Conservation (phyloP, 1,284 basidiomycete species). For the Sporisorium sorghi region DNA sequence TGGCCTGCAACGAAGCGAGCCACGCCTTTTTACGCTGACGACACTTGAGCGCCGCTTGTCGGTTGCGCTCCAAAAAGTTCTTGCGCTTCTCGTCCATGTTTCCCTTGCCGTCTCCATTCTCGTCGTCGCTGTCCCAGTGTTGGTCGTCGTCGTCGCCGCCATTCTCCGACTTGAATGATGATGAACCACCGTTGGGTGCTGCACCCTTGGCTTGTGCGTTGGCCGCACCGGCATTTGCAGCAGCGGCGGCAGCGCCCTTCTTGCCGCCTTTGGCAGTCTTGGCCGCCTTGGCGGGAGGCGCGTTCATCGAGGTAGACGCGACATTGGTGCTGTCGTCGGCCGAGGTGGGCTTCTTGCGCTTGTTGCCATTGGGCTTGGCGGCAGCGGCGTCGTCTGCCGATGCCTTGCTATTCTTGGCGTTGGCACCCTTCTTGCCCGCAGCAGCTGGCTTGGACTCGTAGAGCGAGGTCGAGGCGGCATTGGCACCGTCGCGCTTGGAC, state of each 20-base stretch:
- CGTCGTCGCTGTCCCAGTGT: slow-evolving; percentile 40
- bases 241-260: slow-evolving; percentile 58
- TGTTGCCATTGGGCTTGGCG: slow-evolving; percentile 49
- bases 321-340: slow-evolving; percentile 16
- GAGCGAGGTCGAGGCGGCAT: slow-evolving; percentile 27
- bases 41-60: slow-evolving; percentile 89
- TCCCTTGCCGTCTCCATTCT: slow-evolving; percentile 46
- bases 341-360: slow-evolving; percentile 56
- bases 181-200: slow-evolving; percentile 29
- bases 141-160: slow-evolving; percentile 70
- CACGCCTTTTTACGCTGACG: slow-evolving; percentile 98
- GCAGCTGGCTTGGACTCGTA: slow-evolving; percentile 41
- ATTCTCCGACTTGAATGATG: slow-evolving; percentile 68
- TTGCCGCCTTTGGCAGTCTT: slow-evolving; percentile 70
- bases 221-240: slow-evolving; percentile 12
- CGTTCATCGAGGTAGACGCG: slow-evolving; percentile 13
- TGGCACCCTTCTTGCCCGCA: slow-evolving; percentile 20
- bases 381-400: background rate
- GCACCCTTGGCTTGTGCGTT: slow-evolving; percentile 50
- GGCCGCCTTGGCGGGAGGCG: slow-evolving; percentile 32
- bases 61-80: slow-evolving; percentile 67
- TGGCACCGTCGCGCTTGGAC: slow-evolving; percentile 84
- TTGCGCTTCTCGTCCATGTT: slow-evolving; percentile 69
- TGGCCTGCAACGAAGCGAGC: slow-evolving; percentile 90
- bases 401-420: slow-evolving; percentile 8